These are phyloP conservation scores for Scytalidium sp. DNA, from an alignment of 2,329 filamentous ascomycete species.

Conservation along the genomic window DNA sequence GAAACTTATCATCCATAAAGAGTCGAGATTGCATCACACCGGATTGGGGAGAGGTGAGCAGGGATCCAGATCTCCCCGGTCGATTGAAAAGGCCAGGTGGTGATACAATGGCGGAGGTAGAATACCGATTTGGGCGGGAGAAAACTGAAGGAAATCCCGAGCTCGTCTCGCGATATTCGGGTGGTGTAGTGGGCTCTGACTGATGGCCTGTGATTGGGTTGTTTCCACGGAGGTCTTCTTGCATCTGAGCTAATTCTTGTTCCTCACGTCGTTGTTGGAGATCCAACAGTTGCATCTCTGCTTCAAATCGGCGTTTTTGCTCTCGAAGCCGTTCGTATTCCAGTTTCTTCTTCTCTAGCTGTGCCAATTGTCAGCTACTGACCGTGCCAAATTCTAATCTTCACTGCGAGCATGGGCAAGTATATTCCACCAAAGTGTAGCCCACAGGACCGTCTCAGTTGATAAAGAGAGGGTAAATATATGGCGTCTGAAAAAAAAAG, in stretches of 20 bases:
- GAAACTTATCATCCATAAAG: conserved; percentile 61
- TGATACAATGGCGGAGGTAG: conserved; percentile 81
- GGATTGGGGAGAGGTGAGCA: conserved; percentile 74
- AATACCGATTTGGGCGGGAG: conserved; percentile 83
- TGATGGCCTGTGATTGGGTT: conserved; percentile 61
- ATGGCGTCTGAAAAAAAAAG: too few species aligned
- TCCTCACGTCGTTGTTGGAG: conserved; percentile 80
- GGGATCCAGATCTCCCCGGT: conserved; percentile 72
- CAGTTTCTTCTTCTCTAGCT: conserved; percentile 92
- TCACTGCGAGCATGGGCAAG: too few species aligned
- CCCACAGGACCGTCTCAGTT: too few species aligned
- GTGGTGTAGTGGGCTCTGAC: conserved; percentile 93
- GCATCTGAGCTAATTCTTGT: conserved; percentile 80
- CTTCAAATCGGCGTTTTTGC: conserved; percentile 84
- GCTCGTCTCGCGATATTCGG: conserved; percentile 76
- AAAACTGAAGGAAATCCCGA: conserved; percentile 75
- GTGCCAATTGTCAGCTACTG: conserved; percentile 33
- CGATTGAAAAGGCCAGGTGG: conserved; percentile 74
- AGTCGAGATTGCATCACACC: conserved; percentile 58
- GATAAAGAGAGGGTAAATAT: too few species aligned
- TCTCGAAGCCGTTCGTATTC: conserved; percentile 90
- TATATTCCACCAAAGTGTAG: too few species aligned
- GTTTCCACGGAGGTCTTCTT: conserved; percentile 65
- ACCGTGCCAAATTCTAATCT: neutral
- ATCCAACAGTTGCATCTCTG: conserved; percentile 87